Evolutionary conservation across 2,329 filamentous ascomycete species (phyloP).

Genomic region (Xylaria sp.): DNA sequence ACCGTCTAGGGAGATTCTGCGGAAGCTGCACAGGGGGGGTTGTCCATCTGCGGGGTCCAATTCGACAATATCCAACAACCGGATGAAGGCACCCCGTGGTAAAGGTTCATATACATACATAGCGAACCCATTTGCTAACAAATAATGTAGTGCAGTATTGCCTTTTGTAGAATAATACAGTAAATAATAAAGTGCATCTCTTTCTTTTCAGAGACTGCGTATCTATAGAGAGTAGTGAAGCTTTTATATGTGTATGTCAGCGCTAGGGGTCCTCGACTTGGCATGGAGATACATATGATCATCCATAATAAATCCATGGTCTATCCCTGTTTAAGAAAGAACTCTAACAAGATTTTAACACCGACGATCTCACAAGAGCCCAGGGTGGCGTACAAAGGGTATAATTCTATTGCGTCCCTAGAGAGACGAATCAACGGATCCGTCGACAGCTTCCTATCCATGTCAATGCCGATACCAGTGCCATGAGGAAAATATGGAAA

Average conservation of each 20-base stretch:
- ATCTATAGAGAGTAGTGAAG: not conserved
- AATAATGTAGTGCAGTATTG: not conserved
- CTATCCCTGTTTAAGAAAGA: too few species aligned
- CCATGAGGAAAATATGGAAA: not conserved
- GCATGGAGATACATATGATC: too few species aligned
- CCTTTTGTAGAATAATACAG: not conserved
- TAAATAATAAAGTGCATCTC: not conserved
- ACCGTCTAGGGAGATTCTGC: not conserved
- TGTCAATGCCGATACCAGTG: not conserved
- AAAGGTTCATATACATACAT: not conserved
- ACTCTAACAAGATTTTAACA: too few species aligned
- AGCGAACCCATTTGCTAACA: not conserved
- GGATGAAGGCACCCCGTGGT: not conserved
- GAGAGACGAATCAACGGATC: not conserved
- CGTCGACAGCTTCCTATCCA: too few species aligned
- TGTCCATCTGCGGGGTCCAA: not conserved
- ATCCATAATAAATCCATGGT: too few species aligned
- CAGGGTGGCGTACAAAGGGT: not conserved
- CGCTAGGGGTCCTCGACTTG: not conserved
- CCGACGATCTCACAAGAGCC: too few species aligned
- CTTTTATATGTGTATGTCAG: not conserved
- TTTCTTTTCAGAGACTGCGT: not conserved
- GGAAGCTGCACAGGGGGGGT: not conserved
- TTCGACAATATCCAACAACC: not conserved
- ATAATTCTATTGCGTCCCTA: conserved; percentile 16